Evolutionary conservation across 495 filamentous ascomycete genomes (phyloP), one percentile per base, ranked within the genome.

Genomic region (Schizothecium vesticola): DNA sequence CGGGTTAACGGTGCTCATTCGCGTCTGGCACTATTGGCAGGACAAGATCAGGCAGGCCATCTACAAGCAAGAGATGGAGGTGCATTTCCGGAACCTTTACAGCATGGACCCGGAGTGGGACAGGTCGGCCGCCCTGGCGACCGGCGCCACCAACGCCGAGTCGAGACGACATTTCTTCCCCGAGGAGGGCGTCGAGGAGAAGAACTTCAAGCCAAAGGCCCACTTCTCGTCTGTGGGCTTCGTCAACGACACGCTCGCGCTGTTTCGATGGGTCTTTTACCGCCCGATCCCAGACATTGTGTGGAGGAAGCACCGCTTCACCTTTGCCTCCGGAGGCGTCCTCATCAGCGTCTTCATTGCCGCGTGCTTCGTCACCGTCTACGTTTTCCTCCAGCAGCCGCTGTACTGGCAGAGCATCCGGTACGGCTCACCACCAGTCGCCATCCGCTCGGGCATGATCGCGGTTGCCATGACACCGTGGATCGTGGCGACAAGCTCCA

Each of bases 391-490:
- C 25, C 91, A 91, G 58, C 92, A 94, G 69, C 93, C 93, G 3
- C 82, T 94, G 10, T 96, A 91, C 80, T 95, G 90, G 83, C 81
- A 90, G 74, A 91, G 89, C 74, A 94, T 96, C 70, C 81, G 80
- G 29, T 92, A 86, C 65, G 94, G 94, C 33, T 96, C 95, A 4
- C 94, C 94, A 56, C 94, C 94, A 9, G 75, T 98, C 25, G 92
- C 94, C 25, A 90, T 97, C 71, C 89, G 94, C 68, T 86, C 93
- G 16, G 94, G 94, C 56, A 98, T 98, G 94, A 86, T 97, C 29
- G 90, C 94, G 28, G 88, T 97, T 21, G 91, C 94, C 26, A 91
- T 97, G 90, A 90, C 94, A 24, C 94, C 94, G 6, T 98, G 94
- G 91, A 93, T 97, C 64, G 78, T 97, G 23, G 93, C 90, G 7